These are phyloP conservation scores for Melampsora americana DNA, from an alignment of 1,284 basidiomycete genomes.

Conservation along the genomic window DNA sequence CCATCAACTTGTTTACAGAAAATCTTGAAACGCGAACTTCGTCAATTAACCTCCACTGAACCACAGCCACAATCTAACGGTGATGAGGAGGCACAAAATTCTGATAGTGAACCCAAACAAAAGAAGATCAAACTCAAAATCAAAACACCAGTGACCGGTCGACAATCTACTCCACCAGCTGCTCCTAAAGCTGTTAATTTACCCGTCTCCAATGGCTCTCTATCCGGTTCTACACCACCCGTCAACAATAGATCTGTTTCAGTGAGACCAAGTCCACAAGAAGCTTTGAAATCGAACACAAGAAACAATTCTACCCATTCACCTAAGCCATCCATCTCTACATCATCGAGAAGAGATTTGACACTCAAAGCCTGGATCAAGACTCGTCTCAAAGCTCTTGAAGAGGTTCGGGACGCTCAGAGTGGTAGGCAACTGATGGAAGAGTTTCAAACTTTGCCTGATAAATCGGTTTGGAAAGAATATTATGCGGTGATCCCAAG, in stretches of 20 bases:
- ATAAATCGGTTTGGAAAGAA: constrained; percentile 47
- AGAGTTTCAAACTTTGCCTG: constrained; percentile 48
- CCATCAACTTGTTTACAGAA: not conserved
- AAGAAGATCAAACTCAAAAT: constrained; percentile 25
- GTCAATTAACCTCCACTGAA: not conserved
- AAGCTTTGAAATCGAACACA: not conserved
- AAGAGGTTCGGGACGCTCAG: constrained; percentile 5
- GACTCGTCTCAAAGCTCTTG: constrained; percentile 11
- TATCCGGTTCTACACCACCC: not conserved
- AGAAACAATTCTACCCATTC: not conserved
- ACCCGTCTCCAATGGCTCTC: not conserved
- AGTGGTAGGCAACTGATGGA: constrained; percentile 48
- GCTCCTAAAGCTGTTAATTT: not conserved
- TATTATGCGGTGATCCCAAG: constrained; percentile 49
- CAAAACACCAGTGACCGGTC: not conserved
- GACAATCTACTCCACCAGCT: not conserved
- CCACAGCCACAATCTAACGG: not conserved
- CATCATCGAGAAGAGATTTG: not conserved
- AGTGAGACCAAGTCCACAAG: not conserved
- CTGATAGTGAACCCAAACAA: constrained; percentile 20
- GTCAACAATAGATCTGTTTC: not conserved
- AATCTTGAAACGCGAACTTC: constrained; percentile 3
- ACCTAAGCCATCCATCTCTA: constrained; percentile 1
- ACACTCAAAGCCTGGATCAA: constrained; percentile 19
- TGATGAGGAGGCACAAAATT: constrained; percentile 5